phyloP scores from a whole-genome alignment of 1,284 basidiomycete species.

The Ustilago shanxiensis region DNA sequence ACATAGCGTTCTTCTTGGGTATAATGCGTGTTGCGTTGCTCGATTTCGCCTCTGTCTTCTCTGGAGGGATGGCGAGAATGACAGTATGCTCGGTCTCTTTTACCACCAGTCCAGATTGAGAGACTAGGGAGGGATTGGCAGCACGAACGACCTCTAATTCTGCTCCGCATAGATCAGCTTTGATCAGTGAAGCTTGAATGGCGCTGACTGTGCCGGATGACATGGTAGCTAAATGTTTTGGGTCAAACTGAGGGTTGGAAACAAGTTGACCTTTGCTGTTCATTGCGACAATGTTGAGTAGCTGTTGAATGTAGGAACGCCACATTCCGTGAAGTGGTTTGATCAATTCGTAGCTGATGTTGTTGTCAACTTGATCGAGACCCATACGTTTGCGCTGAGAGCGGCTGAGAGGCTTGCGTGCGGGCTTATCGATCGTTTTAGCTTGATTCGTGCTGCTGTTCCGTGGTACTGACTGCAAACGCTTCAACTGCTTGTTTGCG shows the following conservation, averaged over 20 bases:
- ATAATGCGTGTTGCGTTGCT: constrained; percentile 27
- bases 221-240: constrained; percentile 27
- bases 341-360: constrained; percentile 42
- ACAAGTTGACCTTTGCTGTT: constrained; percentile 35
- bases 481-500: constrained; percentile 30
- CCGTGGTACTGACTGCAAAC: constrained; percentile 24
- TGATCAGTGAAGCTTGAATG: constrained; percentile 45
- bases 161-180: constrained; percentile 53
- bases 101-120: constrained; percentile 41
- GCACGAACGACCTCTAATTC: constrained; percentile 49
- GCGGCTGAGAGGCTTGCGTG: constrained; percentile 32
- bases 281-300: constrained; percentile 46
- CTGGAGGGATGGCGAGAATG: constrained; percentile 25
- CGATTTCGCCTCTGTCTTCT: not conserved
- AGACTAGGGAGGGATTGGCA: constrained; percentile 47
- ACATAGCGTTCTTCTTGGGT: constrained; percentile 53
- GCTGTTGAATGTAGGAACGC: constrained; percentile 53
- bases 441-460: constrained; percentile 25
- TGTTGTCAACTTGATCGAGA: constrained; percentile 34
- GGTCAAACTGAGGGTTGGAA: constrained; percentile 41
- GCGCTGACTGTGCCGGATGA: constrained; percentile 44
- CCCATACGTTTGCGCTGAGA: constrained; percentile 44
- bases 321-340: constrained; percentile 49
- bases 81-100: constrained; percentile 51
- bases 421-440: constrained; percentile 33